Base-by-base conservation (phyloP, 306 rosid genomes). In the Castanea sativa region DNA sequence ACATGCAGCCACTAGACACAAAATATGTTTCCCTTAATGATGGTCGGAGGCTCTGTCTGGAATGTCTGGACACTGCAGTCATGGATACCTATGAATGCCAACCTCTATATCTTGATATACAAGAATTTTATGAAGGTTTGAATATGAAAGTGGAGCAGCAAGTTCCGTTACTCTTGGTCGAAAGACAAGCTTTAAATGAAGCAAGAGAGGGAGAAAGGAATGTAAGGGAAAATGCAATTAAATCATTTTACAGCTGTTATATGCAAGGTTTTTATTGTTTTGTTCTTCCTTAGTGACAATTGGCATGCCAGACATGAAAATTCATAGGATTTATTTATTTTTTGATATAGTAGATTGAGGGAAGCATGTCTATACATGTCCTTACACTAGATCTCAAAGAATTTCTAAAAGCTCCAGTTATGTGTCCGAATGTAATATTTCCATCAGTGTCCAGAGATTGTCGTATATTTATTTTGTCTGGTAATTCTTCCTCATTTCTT, bases 161-260 rank as follows among this genome's bases (percentile, higher is more conserved):
- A 81, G 85, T 96, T 83, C 99, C 99, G 5, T 83, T 96, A 78
- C 96, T 96, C 75, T 85, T 96, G 91, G 99, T 96, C 45, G 98
- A 96, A 90, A 89, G 98, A 82, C 92, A 93, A 88, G 99, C 99
- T 23, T 85, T 96, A 64, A 96, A 96, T 57, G 99, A 96, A 89
- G 99, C 99, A 27, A 91, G 99, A 82, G 97, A 89, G 73, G 99
- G 99, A 83, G 99, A 96, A 79, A 93, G 84, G 88, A 86, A 93
- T 87, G 99, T 95, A 89, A 91, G 92, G 58, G 73, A 73, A 80
- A 74, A 20, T 67, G 57, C 27, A 76, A 82, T 72, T 55, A 77
- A 73, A 83, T 80, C 73, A 70, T 56, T 55, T 71, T n/a, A 25
- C 58, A 33, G 73, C 74, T 81, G 77, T 58, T 64, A 29, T 73